These are phyloP conservation scores for Chionographis japonica DNA, from an alignment of 106 monocot species.

Conservation along the genomic window DNA sequence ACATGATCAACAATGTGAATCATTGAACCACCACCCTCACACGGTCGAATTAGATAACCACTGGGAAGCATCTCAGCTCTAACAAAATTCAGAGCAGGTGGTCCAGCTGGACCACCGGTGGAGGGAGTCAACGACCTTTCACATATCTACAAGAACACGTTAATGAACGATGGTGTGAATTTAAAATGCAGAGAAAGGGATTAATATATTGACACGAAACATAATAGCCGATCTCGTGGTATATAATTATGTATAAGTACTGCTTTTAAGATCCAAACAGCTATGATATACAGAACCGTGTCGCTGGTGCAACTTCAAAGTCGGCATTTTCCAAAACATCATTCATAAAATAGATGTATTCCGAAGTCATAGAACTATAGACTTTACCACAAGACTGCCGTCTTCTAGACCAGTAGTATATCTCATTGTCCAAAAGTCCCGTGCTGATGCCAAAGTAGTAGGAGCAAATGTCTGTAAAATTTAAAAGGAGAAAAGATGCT, in stretches of 20 bases:
- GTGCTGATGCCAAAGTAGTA: slow-evolving; percentile 84
- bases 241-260: too few species aligned
- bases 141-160: slow-evolving; percentile 50
- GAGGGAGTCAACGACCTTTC: slow-evolving; percentile 76
- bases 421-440: slow-evolving; percentile 95
- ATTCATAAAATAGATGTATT: too few species aligned
- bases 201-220: background rate
- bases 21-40: slow-evolving; percentile 97
- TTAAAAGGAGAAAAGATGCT: too few species aligned
- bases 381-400: slow-evolving; percentile 75
- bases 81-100: slow-evolving; percentile 62
- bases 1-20: slow-evolving; percentile 99
- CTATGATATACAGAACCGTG: too few species aligned
- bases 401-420: slow-evolving; percentile 84
- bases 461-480: slow-evolving; percentile 83
- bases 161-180: too few species aligned
- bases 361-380: background rate
- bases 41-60: slow-evolving; percentile 93
- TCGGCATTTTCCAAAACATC: too few species aligned
- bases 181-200: background rate
- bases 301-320: too few species aligned
- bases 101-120: slow-evolving; percentile 77
- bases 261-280: too few species aligned
- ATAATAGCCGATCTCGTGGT: too few species aligned
- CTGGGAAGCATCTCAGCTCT: slow-evolving; percentile 97